phyloP scores from a whole-genome alignment of 1,284 basidiomycete genomes.

The Gymnopus androsaceus region DNA sequence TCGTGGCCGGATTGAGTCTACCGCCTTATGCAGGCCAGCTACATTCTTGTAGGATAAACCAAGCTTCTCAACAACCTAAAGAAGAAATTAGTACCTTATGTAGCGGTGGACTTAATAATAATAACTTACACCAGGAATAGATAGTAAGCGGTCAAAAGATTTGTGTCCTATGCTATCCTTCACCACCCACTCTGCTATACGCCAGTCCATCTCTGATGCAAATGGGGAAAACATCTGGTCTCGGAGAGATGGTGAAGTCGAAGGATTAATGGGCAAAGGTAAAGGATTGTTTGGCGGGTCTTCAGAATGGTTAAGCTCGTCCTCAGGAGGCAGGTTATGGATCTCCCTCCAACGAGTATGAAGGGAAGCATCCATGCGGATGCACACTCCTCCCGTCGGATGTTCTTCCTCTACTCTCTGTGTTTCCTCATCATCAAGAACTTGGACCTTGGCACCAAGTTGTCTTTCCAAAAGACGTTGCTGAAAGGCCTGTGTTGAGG shows the following conservation, averaged over 20 bases:
- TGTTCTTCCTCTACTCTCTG: neutral
- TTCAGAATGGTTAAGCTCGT: too few relatives aligned
- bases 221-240: slow-evolving; percentile 11
- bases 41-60: slow-evolving; percentile 3
- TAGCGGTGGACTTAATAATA: neutral
- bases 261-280: neutral
- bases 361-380: neutral
- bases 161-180: slow-evolving; percentile 12
- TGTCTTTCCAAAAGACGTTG: neutral
- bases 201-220: slow-evolving; percentile 20
- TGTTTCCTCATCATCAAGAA: neutral
- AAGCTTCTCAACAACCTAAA: slow-evolving; percentile 13
- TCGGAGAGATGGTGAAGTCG: neutral
- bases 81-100: neutral
- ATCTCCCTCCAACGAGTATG: too few relatives aligned
- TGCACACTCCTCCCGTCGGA: neutral
- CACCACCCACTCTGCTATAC: slow-evolving; percentile 20
- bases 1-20: slow-evolving; percentile 9
- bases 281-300: too few relatives aligned
- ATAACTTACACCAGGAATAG: slow-evolving; percentile 15
- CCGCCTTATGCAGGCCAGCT: neutral
- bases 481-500: neutral
- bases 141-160: slow-evolving; percentile 4
- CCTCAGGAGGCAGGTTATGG: too few relatives aligned
- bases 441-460: neutral